Percentiles rank a stretch among this genome's conserved stretches.
Conservation (phyloP, 2,329 filamentous ascomycete species). For the Cercospora sp. region DNA sequence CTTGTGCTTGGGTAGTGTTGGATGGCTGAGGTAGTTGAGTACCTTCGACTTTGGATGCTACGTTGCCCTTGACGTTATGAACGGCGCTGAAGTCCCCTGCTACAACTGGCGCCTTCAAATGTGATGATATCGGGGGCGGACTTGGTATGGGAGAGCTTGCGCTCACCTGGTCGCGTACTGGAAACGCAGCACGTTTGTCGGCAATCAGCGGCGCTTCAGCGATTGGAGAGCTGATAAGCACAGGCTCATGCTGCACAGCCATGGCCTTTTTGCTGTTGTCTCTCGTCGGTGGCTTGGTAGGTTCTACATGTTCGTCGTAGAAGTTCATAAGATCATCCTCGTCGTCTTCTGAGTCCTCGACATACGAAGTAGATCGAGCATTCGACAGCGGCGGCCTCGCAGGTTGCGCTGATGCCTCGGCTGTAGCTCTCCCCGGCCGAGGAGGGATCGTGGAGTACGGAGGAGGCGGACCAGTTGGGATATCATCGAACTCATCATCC, state of each 20-base stretch:
- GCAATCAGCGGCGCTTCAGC: neutral
- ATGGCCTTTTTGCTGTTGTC: neutral
- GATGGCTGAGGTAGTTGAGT: conserved; percentile 19
- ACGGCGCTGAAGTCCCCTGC: neutral
- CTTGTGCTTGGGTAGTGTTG: conserved; percentile 17
- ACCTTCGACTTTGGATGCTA: neutral
- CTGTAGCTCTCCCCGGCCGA: conserved; percentile 3
- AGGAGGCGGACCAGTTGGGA: conserved; percentile 37
- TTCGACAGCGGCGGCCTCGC: neutral
- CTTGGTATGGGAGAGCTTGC: conserved; percentile 1
- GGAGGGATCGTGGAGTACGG: conserved; percentile 48
- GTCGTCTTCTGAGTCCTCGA: conserved; percentile 34
- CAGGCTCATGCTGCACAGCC: neutral
- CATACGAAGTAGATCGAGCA: conserved; percentile 1
- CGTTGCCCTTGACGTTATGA: conserved; percentile 15
- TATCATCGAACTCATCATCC: conserved; percentile 19
- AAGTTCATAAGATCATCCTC: conserved; percentile 35
- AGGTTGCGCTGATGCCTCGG: neutral
- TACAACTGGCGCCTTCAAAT: neutral
- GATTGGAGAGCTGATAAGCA: conserved; percentile 4
- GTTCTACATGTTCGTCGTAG: conserved; percentile 10
- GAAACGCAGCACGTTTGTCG: neutral
- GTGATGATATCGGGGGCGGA: neutral
- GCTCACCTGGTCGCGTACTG: neutral
- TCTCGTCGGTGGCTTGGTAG: neutral